phyloP scores from a whole-genome alignment of 2,329 filamentous ascomycete genomes.

The Hypoxylon sp. region DNA sequence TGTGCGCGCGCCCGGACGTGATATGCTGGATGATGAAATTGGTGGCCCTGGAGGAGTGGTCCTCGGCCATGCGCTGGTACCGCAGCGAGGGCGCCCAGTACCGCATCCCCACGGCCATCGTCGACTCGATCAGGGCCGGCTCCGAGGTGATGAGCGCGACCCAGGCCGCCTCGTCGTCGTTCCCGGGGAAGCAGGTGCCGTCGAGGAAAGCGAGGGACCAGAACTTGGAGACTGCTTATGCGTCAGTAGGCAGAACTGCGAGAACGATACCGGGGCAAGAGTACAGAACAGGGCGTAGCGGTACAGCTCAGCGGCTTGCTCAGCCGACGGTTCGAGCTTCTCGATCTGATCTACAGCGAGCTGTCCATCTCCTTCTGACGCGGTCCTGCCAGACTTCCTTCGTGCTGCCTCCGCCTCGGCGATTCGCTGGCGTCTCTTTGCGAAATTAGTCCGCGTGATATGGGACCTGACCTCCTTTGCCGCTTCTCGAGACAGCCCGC shows the following conservation, averaged over 20 bases:
- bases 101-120: conserved; percentile 36
- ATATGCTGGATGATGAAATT: conserved; percentile 36
- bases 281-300: not conserved
- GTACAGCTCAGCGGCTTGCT: no score
- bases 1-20: conserved; percentile 17
- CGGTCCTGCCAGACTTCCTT: no score
- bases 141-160: conserved; percentile 38
- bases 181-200: conserved; percentile 14
- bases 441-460: conserved; percentile 35
- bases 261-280: not conserved
- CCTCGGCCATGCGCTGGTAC: conserved; percentile 34
- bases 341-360: no score
- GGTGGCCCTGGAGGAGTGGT: conserved; percentile 31
- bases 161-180: conserved; percentile 35
- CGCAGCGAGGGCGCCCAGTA: conserved; percentile 34
- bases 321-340: no score
- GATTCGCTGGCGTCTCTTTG: conserved; percentile 28
- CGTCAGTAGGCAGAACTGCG: not conserved
- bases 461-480: conserved; percentile 33
- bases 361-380: no score
- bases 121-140: conserved; percentile 36
- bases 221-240: conserved; percentile 16
- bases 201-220: conserved; percentile 27
- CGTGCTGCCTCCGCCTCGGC: not conserved
- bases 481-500: conserved; percentile 20